phyloP scores from a whole-genome alignment of 2,329 filamentous ascomycete species.

The Ascocoryne sarcoides region DNA sequence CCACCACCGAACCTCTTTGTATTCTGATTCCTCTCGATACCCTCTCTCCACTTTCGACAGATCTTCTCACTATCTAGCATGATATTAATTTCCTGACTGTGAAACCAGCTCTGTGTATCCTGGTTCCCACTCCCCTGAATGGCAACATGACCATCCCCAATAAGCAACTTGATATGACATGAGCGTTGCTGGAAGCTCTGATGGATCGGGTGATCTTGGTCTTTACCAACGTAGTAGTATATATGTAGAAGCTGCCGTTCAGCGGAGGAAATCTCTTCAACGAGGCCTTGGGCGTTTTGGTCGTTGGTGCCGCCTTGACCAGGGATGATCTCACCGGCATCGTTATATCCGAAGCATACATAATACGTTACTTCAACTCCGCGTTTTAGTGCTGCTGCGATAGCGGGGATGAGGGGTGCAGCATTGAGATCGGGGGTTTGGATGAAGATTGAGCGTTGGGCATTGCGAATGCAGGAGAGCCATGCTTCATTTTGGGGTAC shows the following conservation, averaged over 20 bases:
- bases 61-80: constrained; percentile 58
- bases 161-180: constrained; percentile 72
- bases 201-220: constrained; percentile 55
- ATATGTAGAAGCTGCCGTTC: constrained; percentile 47
- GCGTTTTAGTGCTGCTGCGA: constrained; percentile 55
- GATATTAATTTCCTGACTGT: constrained; percentile 69
- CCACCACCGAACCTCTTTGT: constrained; percentile 50
- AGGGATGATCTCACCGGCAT: constrained; percentile 66
- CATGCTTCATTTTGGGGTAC: constrained; percentile 71
- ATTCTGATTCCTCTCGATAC: constrained; percentile 57
- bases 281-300: constrained; percentile 50
- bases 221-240: constrained; percentile 65
- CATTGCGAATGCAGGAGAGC: constrained; percentile 60
- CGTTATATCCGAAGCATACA: constrained; percentile 72
- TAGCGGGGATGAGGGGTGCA: constrained; percentile 52
- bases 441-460: constrained; percentile 59
- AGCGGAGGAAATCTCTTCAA: constrained; percentile 34
- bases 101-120: constrained; percentile 73
- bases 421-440: constrained; percentile 73
- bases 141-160: constrained; percentile 59
- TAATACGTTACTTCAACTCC: constrained; percentile 63
- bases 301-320: constrained; percentile 71
- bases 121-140: constrained; percentile 72
- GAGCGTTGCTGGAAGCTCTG: constrained; percentile 54
- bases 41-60: constrained; percentile 55